Evolutionary conservation across 345 rosid species (phyloP).

Genomic region (Mallotus nudiflorus): DNA sequence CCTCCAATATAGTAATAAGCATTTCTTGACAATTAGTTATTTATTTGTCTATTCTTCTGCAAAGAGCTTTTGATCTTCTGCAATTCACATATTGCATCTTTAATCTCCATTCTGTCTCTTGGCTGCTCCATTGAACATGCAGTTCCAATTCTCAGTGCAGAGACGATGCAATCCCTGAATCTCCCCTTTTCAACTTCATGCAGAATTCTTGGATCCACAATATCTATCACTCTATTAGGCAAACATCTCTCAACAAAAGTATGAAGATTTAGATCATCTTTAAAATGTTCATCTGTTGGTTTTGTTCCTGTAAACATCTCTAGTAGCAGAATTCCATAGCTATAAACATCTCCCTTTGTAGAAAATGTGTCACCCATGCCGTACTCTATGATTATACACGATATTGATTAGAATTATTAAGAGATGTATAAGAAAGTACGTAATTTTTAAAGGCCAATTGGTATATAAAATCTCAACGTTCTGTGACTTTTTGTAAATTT

Average conservation of each 20-base stretch:
- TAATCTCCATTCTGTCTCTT: neutral
- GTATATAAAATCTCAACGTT: no score
- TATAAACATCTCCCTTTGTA: constrained; percentile 2
- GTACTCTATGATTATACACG: constrained; percentile 12
- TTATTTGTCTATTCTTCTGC: neutral
- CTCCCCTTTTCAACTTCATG: neutral
- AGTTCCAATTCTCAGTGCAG: neutral
- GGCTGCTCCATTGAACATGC: neutral
- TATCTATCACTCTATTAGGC: neutral
- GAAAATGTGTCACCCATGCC: constrained; percentile 1
- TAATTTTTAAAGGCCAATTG: no score
- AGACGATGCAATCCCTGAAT: neutral
- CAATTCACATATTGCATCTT: neutral
- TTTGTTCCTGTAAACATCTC: constrained; percentile 14
- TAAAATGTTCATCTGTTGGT: neutral
- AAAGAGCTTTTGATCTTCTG: neutral
- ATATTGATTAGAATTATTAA: no score
- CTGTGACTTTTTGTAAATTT: no score
- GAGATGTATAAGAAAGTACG: no score
- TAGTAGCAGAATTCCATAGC: constrained; percentile 3
- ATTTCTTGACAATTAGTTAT: neutral
- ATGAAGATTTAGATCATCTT: neutral
- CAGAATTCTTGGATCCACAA: neutral
- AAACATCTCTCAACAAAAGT: neutral
- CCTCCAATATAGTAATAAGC: neutral